Evolutionary conservation across 2,329 filamentous ascomycete species (phyloP).

Genomic region (Diaporthe australafricana): DNA sequence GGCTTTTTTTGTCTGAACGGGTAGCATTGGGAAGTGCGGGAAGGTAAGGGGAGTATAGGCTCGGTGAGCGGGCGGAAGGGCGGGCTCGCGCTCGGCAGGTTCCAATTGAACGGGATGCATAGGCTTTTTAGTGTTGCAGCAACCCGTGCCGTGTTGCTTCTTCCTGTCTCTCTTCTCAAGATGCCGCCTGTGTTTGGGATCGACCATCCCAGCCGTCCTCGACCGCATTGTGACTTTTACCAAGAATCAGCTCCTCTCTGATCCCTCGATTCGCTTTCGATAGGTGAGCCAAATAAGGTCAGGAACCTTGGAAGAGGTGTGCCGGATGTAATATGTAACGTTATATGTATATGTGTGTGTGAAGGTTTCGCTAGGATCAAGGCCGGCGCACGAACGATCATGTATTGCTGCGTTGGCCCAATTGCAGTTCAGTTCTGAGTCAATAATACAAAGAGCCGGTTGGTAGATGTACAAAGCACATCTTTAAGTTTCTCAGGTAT

Average conservation of each 20-base stretch:
- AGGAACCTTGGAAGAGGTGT: neutral
- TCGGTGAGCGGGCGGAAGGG: neutral
- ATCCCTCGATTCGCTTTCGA: conserved; percentile 3
- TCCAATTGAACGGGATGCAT: too few relatives aligned
- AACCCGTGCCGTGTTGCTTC: conserved; percentile 5
- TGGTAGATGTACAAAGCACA: too few relatives aligned
- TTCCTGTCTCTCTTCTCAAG: neutral
- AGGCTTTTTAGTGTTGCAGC: too few relatives aligned
- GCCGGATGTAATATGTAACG: too few relatives aligned
- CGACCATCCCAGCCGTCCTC: conserved; percentile 2
- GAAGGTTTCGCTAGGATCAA: conserved; percentile 19
- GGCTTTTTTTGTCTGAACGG: neutral
- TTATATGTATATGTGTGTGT: neutral
- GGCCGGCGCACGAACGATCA: conserved; percentile 22
- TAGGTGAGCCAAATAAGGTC: neutral
- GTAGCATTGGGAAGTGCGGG: neutral
- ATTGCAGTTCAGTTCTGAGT: neutral
- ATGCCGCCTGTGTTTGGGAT: conserved; percentile 5
- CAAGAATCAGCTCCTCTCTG: neutral
- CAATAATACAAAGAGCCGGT: conserved; percentile 3
- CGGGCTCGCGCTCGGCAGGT: too few relatives aligned
- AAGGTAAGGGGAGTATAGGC: conserved; percentile 11
- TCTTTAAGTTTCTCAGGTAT: too few relatives aligned
- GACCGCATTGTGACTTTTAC: conserved; percentile 14
- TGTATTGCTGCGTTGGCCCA: conserved; percentile 17